These are phyloP conservation scores for Xylaria digitata DNA, from an alignment of 2,329 filamentous ascomycete genomes.

Conservation along the genomic window DNA sequence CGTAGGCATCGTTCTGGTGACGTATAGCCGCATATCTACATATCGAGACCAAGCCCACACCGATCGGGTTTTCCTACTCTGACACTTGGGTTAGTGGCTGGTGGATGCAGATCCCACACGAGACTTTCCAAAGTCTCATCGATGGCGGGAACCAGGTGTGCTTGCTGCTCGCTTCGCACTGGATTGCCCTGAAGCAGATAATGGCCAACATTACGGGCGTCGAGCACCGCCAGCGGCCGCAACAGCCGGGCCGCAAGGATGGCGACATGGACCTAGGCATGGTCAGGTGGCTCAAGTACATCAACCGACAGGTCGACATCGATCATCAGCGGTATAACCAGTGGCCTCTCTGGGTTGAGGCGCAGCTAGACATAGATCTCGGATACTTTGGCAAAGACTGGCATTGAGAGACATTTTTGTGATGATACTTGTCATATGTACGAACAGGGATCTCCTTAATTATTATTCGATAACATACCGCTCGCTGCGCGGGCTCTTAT, in stretches of 20 bases:
- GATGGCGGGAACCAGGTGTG: conserved; percentile 60
- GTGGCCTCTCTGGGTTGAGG: conserved; percentile 67
- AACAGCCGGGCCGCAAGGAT: conserved; percentile 42
- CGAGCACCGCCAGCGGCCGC: conserved; percentile 48
- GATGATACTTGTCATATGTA: conserved; percentile 7
- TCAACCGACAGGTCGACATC: conserved; percentile 60
- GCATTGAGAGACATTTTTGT: conserved; percentile 15
- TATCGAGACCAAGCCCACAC: background rate
- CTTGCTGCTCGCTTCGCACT: conserved; percentile 63
- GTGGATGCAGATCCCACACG: conserved; percentile 69
- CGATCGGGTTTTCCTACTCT: background rate
- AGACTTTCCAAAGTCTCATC: conserved; percentile 62
- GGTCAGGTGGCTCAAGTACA: conserved; percentile 61
- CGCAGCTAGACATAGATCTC: conserved; percentile 59
- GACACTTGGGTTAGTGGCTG: conserved; percentile 51
- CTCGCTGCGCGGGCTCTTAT: conserved; percentile 5
- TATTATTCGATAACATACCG: conserved; percentile 24
- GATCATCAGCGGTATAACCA: conserved; percentile 60
- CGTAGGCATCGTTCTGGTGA: background rate
- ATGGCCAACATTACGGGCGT: conserved; percentile 61
- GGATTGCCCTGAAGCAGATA: conserved; percentile 66
- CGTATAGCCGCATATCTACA: background rate
- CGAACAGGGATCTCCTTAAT: background rate
- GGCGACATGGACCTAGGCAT: conserved; percentile 56
- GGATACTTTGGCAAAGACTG: conserved; percentile 57